Evolutionary conservation across 1,284 basidiomycete genomes (phyloP), one percentile per base, ranked within the genome.

Genomic region (Termitomyces sp.): DNA sequence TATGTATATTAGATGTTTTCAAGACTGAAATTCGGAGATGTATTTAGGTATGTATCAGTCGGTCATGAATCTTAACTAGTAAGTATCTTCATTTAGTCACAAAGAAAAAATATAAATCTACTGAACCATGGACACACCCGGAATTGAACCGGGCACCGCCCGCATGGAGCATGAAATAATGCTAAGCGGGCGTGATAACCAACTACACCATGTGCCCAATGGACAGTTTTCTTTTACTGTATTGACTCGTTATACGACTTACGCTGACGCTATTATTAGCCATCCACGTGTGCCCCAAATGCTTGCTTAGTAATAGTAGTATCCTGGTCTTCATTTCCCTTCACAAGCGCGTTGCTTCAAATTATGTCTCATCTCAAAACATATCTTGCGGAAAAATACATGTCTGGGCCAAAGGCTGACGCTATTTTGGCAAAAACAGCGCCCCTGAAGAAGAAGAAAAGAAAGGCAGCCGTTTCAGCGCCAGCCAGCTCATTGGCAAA

Each of bases 331-430:
- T n/a, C 26, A 24, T 5, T 13, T 10, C 8, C 42, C 31, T n/a
- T 24, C 24, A 24, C 24, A 0, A 5, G 0, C 24, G n/a, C 31
- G 10, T 48, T 48, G 10, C 19, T 48, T 17, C 46, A 17, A 55
- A 10, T 9, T n/a, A 77, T 77, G 75, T 69, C 75, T 19, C 66
- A 69, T 55, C 80, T 90, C 72, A 82, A 91, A 67, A 75, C 87
- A 7, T 92, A 92, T 66, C 79, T 92, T 3, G 89, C 89, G 1
- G 80, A 86, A 60, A 90, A 89, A 62, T 99, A 99, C 73, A 97
- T 98, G 92, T 90, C 94, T 5, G 96, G 96, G 0, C 87, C 92
- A 0, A 99, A 98, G 68, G 94, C 95, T 3, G 96, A 98, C 62
- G 94, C 94, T 13, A 98, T 99, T 61, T 80, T 98, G 3, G 77